Base-by-base conservation (phyloP, 2,329 filamentous ascomycete species). In the Pyrenochaeta sp. region DNA sequence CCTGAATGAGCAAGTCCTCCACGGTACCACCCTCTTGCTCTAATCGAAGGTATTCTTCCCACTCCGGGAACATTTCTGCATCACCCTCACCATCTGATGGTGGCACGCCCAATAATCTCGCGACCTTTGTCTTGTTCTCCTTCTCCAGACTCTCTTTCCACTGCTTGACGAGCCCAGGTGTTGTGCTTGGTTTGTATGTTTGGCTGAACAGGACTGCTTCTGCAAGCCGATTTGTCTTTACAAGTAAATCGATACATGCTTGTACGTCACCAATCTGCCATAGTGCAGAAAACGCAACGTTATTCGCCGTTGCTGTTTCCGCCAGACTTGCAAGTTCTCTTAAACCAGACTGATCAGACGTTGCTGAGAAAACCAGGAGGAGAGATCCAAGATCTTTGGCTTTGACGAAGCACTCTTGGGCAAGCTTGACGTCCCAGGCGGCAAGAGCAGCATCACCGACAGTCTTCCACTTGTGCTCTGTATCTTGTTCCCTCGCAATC, bases 401-500 rank as follows among this genome's bases (percentile, higher is more conserved):
- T 53, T 95, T 88, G 15, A 87, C 87, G 75, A 98, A 99, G 79
- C 94, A 98, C 77, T 98, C 92, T 43, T 95, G 90, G 0, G 95
- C 95, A 2, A 98, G 85, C 4, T 85, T 82, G 30, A 99, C 84
- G 68, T 99, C 89, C 95, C 94, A 99, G 1, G 82, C 89, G 9
- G 87, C 80, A 35, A 99, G 84, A 1, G 95, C 95, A 1, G 93
- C 90, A 67, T 99, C 95, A 55, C 95, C 95, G 4, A 99, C 91
- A 3, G 87, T 93, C 84, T 98, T 98, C 95, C 95, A 99, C 79
- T 97, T 97, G 79, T 98, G 94, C 75, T 98, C 95, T 1, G 88
- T 90, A 60, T 97, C 90, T 10, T 92, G 90, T 74, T 90, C 83
- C 35, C 88, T 85, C 6, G 95, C 94, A 45, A 98, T 87, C 55